A percentile compares a stretch with the other conserved stretches of the same genome.
Conservation (phyloP, 2,329 filamentous ascomycete genomes). For the Beauveria caledonica region DNA sequence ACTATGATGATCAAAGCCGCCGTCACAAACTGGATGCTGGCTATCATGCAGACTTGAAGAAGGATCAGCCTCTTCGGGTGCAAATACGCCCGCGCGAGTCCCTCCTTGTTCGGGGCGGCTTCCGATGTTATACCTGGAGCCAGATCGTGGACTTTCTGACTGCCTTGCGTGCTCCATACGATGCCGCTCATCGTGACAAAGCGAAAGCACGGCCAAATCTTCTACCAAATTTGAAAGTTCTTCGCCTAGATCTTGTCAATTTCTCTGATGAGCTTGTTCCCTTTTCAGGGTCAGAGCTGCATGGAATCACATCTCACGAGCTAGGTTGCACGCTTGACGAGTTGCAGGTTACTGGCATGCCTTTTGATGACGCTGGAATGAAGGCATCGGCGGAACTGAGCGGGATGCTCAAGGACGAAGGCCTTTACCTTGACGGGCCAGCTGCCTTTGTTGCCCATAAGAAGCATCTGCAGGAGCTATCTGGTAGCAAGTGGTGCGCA, state of each 20-base stretch:
- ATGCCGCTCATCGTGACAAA: conserved; percentile 30
- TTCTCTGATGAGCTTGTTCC: conserved; percentile 39
- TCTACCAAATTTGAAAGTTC: conserved; percentile 36
- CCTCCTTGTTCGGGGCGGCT: conserved; percentile 40
- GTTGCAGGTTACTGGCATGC: conserved; percentile 43
- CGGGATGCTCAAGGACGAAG: conserved; percentile 46
- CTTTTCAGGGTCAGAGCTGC: conserved; percentile 38
- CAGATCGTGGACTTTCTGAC: conserved; percentile 45
- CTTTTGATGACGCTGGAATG: conserved; percentile 38
- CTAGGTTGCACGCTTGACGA: conserved; percentile 46
- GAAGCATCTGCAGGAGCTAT: conserved; percentile 31
- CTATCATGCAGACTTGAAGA: conserved; percentile 37
- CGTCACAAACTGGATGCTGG: conserved; percentile 33
- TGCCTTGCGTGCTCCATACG: conserved; percentile 42
- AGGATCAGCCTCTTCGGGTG: conserved; percentile 33
- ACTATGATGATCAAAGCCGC: conserved; percentile 43
- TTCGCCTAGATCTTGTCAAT: conserved; percentile 48
- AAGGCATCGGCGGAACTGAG: conserved; percentile 39
- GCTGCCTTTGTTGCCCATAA: conserved; percentile 35
- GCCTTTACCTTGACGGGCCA: conserved; percentile 39
- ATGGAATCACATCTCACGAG: conserved; percentile 45
- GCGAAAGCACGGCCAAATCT: conserved; percentile 32
- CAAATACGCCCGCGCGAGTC: conserved; percentile 36
- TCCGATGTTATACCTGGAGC: conserved; percentile 46
- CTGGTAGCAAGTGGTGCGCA: conserved; percentile 31